Percentiles rank a stretch among this genome's conserved stretches.
Evolutionary conservation across 805 yeast species (phyloP).

Genomic region (Candida nitratophila): DNA sequence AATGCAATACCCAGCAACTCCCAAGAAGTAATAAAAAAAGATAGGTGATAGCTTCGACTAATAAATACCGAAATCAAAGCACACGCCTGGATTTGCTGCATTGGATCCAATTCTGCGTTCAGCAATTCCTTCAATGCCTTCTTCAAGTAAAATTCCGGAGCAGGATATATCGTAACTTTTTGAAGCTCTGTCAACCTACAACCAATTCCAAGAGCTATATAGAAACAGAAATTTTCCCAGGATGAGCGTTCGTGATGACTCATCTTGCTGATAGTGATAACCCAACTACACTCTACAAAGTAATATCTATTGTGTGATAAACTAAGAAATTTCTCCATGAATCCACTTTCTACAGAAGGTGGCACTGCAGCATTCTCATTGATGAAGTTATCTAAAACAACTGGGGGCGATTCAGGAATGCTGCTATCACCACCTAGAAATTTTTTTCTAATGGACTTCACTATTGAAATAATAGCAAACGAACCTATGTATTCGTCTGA

Average conservation of each 20-base stretch:
- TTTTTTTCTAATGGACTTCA: conserved; percentile 13
- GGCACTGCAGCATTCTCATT: conserved; percentile 9
- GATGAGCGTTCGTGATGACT: conserved; percentile 6
- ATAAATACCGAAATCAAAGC: conserved; percentile 12
- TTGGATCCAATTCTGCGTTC: conserved; percentile 5
- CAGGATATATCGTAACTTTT: conserved; percentile 11
- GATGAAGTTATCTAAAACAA: conserved; percentile 5
- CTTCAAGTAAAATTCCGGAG: conserved; percentile 15
- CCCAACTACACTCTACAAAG: conserved; percentile 10
- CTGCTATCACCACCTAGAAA: conserved; percentile 7
- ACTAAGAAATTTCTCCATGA: conserved; percentile 10
- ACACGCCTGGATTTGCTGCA: conserved; percentile 18
- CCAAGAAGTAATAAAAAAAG: conserved; percentile 15
- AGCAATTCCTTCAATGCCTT: conserved; percentile 9
- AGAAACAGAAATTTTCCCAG: conserved; percentile 12
- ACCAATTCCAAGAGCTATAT: conserved; percentile 13
- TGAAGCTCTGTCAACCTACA: conserved; percentile 13
- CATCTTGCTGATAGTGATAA: conserved; percentile 1
- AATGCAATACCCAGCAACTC: conserved; percentile 16
- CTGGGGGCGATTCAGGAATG: conserved; percentile 3
- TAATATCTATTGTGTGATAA: conserved; percentile 13
- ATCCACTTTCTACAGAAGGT: conserved; percentile 8
- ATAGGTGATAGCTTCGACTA: conserved; percentile 13
- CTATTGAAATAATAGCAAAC: conserved; percentile 17
- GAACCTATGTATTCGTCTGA: conserved; percentile 17